Base-by-base conservation (phyloP, 2,329 filamentous ascomycete genomes). In the Xylariaceae sp. region DNA sequence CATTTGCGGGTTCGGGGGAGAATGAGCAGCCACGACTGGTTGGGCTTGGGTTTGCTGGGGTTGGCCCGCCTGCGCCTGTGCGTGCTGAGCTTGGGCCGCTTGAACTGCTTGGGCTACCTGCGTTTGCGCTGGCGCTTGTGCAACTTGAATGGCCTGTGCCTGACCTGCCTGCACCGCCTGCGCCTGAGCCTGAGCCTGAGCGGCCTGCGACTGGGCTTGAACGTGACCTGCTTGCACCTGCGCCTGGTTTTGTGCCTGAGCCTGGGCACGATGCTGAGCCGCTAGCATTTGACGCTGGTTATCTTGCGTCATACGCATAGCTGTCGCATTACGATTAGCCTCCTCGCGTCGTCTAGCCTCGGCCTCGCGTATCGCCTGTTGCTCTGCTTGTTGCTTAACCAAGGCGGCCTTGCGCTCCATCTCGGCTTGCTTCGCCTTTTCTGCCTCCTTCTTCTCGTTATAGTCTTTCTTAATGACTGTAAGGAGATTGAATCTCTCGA, bases 401-500 rank as follows among this genome's bases (percentile, higher is more conserved):
- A 73, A 72, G 57, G 74, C 75, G 9, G 84, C 71, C 62, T 81
- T 80, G 55, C 80, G 79, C 64, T 83, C 82, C 52, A 82, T 81
- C 62, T 86, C 83, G 15, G 80, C 79, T 60, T 88, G 83, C 64
- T 86, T 83, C 56, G 85, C 78, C 73, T 91, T 91, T 68, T 94
- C 89, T 59, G 87, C 84, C 61, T 88, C 88, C 65, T 86, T 87
- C 70, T 86, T 88, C 71, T 95, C 90, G 30, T 87, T 86, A 61
- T 91, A 88, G 49, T 90, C 85, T 57, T 84, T 79, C 70, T 88
- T 90, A 67, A 97, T 96, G 59, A 90, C 89, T 59, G 91, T 90
- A 49, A 99, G 84, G 1, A 90, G 85, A 77, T 97, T 97, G 75
- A 97, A 97, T 44, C 89, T 86, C 67, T 94, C 92, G 71, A 97